Base-by-base conservation (phyloP, 139 green algal genomes). In the Zygnema circumcarinatum region DNA sequence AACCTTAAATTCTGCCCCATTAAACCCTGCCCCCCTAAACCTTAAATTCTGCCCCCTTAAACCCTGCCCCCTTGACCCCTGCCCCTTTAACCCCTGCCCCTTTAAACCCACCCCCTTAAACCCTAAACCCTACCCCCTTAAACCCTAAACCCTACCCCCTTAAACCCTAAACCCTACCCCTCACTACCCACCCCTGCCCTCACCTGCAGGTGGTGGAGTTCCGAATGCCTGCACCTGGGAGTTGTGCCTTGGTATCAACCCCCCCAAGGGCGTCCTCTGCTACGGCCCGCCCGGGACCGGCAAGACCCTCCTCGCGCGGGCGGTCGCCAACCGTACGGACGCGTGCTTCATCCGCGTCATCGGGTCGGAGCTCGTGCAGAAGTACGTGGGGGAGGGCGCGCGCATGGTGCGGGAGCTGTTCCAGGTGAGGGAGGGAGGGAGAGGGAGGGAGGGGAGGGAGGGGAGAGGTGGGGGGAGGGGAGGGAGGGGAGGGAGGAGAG, bases 331-430 rank as follows among this genome's bases (percentile, higher is more conserved):
- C 92, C 93, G 97, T 83, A 99, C 97, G 21, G 97, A 98, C 90
- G 96, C 97, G 1, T 99, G 97, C 93, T 99, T 99, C 93, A 99
- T 99, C 88, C 94, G 97, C 32, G 97, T 99, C n/a, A 99, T 99
- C 81, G 97, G 97, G 76, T 95, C 85, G 56, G 97, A 99, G 92
- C 94, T 99, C 68, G 97, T 99, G 81, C 97, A 99, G 91, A 99
- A 99, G 92, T 99, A 99, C 86, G 97, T 99, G 36, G 97, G 97
- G 11, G 97, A 99, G 67, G 97, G 97, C 21, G 97, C 97, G 1
- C 93, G 97, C 88, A 98, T 99, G 95, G 97, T 98, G 80, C 94
- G 96, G 41, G 96, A 98, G 93, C 95, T 98, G 29, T 98, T 98
- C 91, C 93, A 96, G 85, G 62, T 91, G 47, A 42, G 38, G 79